Conservation (phyloP, 306 rosid species). For the Boehmeria nivea region DNA sequence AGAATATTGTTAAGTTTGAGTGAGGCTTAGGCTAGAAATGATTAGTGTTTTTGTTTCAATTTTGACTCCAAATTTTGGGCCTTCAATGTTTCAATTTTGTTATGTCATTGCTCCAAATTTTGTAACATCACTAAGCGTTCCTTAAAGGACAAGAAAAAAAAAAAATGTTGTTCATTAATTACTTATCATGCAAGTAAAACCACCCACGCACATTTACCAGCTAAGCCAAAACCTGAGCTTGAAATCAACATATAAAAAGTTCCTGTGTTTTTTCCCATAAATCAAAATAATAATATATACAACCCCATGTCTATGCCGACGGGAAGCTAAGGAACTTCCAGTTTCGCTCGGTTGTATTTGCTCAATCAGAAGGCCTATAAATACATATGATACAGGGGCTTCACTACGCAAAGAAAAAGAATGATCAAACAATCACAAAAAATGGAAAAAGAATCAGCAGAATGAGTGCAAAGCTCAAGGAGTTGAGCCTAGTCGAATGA, state of each 20-base stretch:
- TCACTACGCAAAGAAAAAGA: slow-evolving; percentile 6
- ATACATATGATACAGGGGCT: slow-evolving; percentile 22
- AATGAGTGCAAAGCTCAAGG: slow-evolving; percentile 22
- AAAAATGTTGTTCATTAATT: no score
- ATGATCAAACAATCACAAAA: slow-evolving; percentile 40
- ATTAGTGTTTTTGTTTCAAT: no score
- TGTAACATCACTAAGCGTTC: no score
- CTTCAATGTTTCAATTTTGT: no score
- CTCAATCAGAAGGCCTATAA: slow-evolving; percentile 15
- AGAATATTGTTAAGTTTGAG: no score
- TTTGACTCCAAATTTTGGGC: no score
- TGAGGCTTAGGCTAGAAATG: no score
- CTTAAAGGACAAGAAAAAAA: no score
- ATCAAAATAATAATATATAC: slow-evolving; percentile 26
- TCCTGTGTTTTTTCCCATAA: slow-evolving; percentile 9
- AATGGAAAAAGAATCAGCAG: slow-evolving; percentile 25
- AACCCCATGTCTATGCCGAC: slow-evolving; percentile 22
- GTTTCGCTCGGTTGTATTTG: background rate
- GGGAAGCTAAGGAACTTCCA: slow-evolving; percentile 23
- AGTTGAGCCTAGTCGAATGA: slow-evolving; percentile 34
- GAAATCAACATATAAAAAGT: background rate
- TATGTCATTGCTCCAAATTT: no score
- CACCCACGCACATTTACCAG: no score
- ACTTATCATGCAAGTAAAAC: no score
- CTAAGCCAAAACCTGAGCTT: background rate